phyloP scores from a whole-genome alignment of 2,329 filamentous ascomycete genomes.

The Cucurbitaria berberidis region DNA sequence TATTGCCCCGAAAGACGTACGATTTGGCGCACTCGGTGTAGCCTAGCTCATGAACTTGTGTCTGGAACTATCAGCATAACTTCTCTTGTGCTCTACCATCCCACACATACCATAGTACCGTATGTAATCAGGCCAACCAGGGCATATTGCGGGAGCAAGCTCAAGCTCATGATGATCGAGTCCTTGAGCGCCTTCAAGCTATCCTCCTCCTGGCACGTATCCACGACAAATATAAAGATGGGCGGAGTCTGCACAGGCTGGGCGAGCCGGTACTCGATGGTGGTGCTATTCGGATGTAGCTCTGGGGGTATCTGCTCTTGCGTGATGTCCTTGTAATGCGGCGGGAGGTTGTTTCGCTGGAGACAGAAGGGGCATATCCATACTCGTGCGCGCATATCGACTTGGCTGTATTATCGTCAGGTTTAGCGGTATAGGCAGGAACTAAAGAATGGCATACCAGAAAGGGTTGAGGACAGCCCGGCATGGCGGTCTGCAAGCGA shows the following conservation, averaged over 20 bases:
- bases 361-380: conserved; percentile 93
- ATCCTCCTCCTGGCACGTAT: conserved; percentile 88
- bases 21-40: conserved; percentile 98
- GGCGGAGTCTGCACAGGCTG: conserved; percentile 83
- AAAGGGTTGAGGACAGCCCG: conserved; percentile 96
- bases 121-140: conserved; percentile 84
- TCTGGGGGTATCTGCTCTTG: conserved; percentile 82
- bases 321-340: conserved; percentile 90
- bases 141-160: conserved; percentile 79
- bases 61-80: conserved; percentile 55
- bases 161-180: conserved; percentile 84
- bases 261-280: conserved; percentile 85
- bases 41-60: conserved; percentile 96
- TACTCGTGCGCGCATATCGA: conserved; percentile 80
- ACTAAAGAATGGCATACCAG: conserved; percentile 67
- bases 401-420: conserved; percentile 63
- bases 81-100: background rate
- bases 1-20: conserved; percentile 96
- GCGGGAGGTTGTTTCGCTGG: conserved; percentile 79
- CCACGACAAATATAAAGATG: conserved; percentile 86
- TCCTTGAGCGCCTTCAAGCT: conserved; percentile 83
- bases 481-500: conserved; percentile 95
- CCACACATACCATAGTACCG: conserved; percentile 79
- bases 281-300: conserved; percentile 80
- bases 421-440: conserved; percentile 1